phyloP scores from a whole-genome alignment of 2,329 filamentous ascomycete species.

The Rhinocladiella similis region DNA sequence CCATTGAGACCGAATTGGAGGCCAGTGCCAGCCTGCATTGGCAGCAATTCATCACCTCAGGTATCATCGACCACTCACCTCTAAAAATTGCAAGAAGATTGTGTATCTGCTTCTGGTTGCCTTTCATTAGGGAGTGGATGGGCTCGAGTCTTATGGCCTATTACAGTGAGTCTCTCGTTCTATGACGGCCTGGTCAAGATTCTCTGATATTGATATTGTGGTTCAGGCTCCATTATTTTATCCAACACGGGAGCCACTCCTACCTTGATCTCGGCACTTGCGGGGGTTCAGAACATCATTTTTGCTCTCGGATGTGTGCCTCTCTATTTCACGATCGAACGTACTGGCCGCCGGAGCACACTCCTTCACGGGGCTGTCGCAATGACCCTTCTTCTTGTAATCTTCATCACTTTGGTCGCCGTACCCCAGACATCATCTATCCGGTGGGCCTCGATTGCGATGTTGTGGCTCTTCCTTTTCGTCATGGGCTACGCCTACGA shows the following conservation, averaged over 20 bases:
- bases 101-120: slow-evolving; percentile 23
- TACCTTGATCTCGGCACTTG: slow-evolving; percentile 15
- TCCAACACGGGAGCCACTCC: slow-evolving; percentile 10
- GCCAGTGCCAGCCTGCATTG: slow-evolving; percentile 17
- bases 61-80: slow-evolving; percentile 18
- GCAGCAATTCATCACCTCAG: slow-evolving; percentile 15
- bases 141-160: slow-evolving; percentile 14
- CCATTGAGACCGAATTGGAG: slow-evolving; percentile 23
- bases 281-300: slow-evolving; percentile 20
- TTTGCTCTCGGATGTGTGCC: slow-evolving; percentile 22
- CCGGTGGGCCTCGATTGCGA: slow-evolving; percentile 32
- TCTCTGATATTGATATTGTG: not conserved
- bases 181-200: not conserved
- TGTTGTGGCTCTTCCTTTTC: slow-evolving; percentile 35
- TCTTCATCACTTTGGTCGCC: slow-evolving; percentile 17
- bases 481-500: slow-evolving; percentile 36
- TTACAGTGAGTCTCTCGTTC: slow-evolving; percentile 7
- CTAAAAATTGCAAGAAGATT: slow-evolving; percentile 18
- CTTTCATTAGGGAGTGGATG: slow-evolving; percentile 22
- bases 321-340: slow-evolving; percentile 25
- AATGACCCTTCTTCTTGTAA: slow-evolving; percentile 20
- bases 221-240: slow-evolving; percentile 18
- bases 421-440: slow-evolving; percentile 24
- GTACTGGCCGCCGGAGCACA: slow-evolving; percentile 13
- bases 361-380: slow-evolving; percentile 18